Base-by-base conservation (phyloP, 345 rosid genomes). In the Stellera chamaejasme region DNA sequence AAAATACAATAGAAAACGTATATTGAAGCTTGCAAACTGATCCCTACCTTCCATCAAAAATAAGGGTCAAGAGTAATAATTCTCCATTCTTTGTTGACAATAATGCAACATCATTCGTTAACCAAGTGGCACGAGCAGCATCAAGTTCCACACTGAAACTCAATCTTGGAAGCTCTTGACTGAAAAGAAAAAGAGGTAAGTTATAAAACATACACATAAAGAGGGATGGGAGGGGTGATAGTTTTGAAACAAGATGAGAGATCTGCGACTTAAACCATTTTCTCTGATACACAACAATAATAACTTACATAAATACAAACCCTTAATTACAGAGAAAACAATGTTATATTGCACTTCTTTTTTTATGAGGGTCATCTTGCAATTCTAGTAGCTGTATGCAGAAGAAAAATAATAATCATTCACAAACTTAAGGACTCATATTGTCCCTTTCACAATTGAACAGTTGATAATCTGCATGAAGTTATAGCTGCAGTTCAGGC, bases 111-210 rank as follows among this genome's bases (percentile, higher is more conserved):
- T 93, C 90, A 58, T 82, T 80, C 27, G 69, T 64, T 60, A 93
- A 75, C 96, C 97, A 89, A 70, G 83, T 73, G 59, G 91, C 89
- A 72, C 72, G 77, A 68, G 94, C 97, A 71, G 90, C 92, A 81
- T 93, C 99, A 65, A 93, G 99, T 79, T 93, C 99, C 70, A 84
- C 85, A 59, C 60, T 74, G 67, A 93, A 89, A 65, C 75, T 76
- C 60, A 94, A 80, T 78, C 88, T 80, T 70, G 99, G 96, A 62
- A 93, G 73, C 70, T 86, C 97, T 71, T 84, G 97, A 75, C 97
- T 93, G 82, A 74, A 70, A 69, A 62, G 62, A 41, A 49, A 56
- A 61, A 39, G 58, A 59, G 60, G 11, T 15, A 25, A 52, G 14
- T 19, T 28, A 50, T 19, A 28, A 16, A n/a, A 25, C 43, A 49